Evolutionary conservation across 139 green algal species (phyloP).

Genomic region (Spirogloea muscicola): DNA sequence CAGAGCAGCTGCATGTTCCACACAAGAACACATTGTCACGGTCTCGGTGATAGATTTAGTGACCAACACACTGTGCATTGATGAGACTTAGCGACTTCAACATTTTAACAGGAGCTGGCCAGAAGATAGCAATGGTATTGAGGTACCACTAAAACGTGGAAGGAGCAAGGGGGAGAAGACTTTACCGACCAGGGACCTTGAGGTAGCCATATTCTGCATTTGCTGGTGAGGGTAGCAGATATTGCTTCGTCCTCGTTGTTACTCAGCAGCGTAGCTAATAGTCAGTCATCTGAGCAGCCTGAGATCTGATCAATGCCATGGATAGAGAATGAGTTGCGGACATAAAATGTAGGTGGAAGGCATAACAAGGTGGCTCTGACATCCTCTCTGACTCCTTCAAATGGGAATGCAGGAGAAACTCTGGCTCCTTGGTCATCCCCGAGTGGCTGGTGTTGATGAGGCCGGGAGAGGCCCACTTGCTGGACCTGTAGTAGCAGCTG

Average conservation of each 20-base stretch:
- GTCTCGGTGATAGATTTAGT: too few relatives aligned
- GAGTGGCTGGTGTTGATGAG: conserved; percentile 69
- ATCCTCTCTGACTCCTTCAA: not conserved
- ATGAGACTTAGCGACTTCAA: too few relatives aligned
- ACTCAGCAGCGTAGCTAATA: not conserved
- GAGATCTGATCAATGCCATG: not conserved
- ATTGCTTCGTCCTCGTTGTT: not conserved
- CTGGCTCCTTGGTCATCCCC: conserved; percentile 24
- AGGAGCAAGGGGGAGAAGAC: not conserved
- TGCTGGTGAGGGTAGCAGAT: not conserved
- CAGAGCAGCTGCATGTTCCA: too few relatives aligned
- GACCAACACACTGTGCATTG: too few relatives aligned
- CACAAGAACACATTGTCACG: too few relatives aligned
- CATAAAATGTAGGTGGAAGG: not conserved
- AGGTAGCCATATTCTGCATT: conserved; percentile 1
- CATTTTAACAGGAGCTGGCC: too few relatives aligned
- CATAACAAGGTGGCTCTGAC: not conserved
- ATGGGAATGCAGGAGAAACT: conserved; percentile 19
- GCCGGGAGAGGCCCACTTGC: conserved; percentile 81
- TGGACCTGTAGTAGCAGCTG: conserved; percentile 79
- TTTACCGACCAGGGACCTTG: not conserved
- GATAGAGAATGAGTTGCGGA: not conserved
- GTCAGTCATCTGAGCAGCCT: not conserved
- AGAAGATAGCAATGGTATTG: too few relatives aligned
- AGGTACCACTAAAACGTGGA: not conserved